These are phyloP conservation scores for Amanita thiersii DNA, from an alignment of 768 basidiomycete genomes.

Conservation along the genomic window DNA sequence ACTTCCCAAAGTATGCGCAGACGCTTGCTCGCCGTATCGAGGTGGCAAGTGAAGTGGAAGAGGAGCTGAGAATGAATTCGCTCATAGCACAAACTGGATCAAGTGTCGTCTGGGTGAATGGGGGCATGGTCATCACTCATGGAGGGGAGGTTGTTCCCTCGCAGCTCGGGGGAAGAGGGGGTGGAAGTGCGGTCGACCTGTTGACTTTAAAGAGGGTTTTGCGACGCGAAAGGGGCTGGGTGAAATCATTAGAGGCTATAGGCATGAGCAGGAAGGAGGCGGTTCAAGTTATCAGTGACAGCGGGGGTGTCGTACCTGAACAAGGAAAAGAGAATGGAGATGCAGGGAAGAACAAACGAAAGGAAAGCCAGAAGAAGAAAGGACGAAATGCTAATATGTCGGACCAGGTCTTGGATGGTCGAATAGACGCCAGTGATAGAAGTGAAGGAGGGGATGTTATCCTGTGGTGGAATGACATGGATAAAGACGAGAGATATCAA, in stretches of 20 bases:
- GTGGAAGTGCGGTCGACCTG: slow-evolving; percentile 56
- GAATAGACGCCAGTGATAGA: slow-evolving; percentile 91
- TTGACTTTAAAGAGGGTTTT: slow-evolving; percentile 67
- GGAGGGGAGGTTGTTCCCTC: slow-evolving; percentile 1
- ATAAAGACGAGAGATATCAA: slow-evolving; percentile 65
- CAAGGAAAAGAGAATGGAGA: slow-evolving; percentile 20
- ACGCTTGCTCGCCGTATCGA: slow-evolving; percentile 64
- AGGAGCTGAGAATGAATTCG: slow-evolving; percentile 54
- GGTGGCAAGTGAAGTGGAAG: slow-evolving; percentile 36
- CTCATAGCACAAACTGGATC: slow-evolving; percentile 41
- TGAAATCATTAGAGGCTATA: slow-evolving; percentile 49
- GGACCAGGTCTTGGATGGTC: slow-evolving; percentile 41
- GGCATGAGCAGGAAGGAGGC: slow-evolving; percentile 61
- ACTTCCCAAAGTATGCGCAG: slow-evolving; percentile 84
- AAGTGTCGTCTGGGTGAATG: slow-evolving; percentile 77
- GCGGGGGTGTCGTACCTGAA: not conserved
- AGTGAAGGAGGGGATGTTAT: slow-evolving; percentile 68
- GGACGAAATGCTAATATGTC: not conserved
- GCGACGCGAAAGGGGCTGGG: slow-evolving; percentile 59
- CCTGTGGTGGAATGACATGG: slow-evolving; percentile 87
- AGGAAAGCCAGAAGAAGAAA: slow-evolving; percentile 18
- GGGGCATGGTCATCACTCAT: slow-evolving; percentile 36
- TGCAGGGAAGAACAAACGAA: slow-evolving; percentile 48
- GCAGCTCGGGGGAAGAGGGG: not conserved
- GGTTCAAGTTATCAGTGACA: slow-evolving; percentile 64